Evolutionary conservation across 768 basidiomycete genomes (phyloP).

Genomic region (Lactarius akahatsu): DNA sequence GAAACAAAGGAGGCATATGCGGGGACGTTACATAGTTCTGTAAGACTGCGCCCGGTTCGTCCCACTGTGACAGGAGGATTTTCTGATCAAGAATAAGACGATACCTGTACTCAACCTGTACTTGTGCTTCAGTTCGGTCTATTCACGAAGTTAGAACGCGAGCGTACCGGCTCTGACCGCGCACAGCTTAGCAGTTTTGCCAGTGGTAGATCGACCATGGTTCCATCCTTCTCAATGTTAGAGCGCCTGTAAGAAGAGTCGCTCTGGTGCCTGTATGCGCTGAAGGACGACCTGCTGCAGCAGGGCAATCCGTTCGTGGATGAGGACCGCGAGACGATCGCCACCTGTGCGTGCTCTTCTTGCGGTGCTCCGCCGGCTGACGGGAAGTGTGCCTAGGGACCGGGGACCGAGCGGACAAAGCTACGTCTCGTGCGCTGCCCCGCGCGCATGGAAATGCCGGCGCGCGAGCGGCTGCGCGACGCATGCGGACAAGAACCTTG

Average conservation of each 20-base stretch:
- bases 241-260: constrained; percentile 95
- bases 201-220: no score
- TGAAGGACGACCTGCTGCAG: constrained; percentile 86
- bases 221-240: no score
- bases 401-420: constrained; percentile 86
- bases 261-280: constrained; percentile 87
- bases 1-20: no score
- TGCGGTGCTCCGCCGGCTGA: constrained; percentile 3
- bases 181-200: no score
- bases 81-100: no score
- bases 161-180: no score
- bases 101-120: no score
- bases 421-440: constrained; percentile 77
- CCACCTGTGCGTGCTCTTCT: constrained; percentile 55
- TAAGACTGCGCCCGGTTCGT: no score
- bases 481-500: constrained; percentile 77
- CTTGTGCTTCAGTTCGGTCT: no score
- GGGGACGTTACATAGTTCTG: no score
- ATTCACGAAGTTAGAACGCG: no score
- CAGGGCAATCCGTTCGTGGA: constrained; percentile 82
- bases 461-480: constrained; percentile 68
- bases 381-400: constrained; percentile 56
- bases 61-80: no score
- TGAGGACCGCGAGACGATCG: constrained; percentile 76
- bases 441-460: constrained; percentile 74